Base-by-base conservation (phyloP, 2,329 filamentous ascomycete genomes). In the Pseudogymnoascus sp. region DNA sequence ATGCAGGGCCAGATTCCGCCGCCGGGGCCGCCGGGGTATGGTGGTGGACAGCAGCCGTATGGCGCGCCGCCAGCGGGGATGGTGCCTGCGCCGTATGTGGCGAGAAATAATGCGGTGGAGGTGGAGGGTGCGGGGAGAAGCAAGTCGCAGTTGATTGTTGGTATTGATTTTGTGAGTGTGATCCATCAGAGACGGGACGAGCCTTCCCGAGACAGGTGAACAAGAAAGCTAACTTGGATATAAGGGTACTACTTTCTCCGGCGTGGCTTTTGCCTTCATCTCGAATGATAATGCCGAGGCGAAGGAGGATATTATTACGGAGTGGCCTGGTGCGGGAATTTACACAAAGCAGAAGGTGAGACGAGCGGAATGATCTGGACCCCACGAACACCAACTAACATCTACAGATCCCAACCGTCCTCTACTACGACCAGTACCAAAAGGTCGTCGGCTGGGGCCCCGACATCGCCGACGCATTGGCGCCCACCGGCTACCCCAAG, bases 371-470 rank as follows among this genome's bases (percentile, higher is more conserved):
- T 42, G 31, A 12, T 48, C 5, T 5, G 27, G 38, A 25, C 64
- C 27, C 42, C 38, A 21, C 7, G 39, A 59, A 35, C 13, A 27
- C 8, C 41, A 39, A 60, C 67, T 72, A 62, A 73, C 64, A 42
- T 61, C 15, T 36, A 25, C 71, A 96, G 94, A 97, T 99, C 70
- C 94, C 94, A 13, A 97, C 94, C 12, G 94, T 99, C n/a, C 84
- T 99, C 65, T 99, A 99, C 80, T 99, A 99, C 74, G 94, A 99
- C 74, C 93, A 97, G 77, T 96, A 97, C 76, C 94, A 99, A 73
- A 97, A 97, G 77, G 94, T 99, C 58, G 94, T 97, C n/a, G 94
- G 94, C 70, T 99, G 94, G 94, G 94, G 94, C 65, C 92, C 93
- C 63, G 94, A 99, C 80, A 97, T 97, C 71, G 91, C 94, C 65